Evolutionary conservation across 768 basidiomycete species (phyloP), one percentile per base, ranked within the genome.

Genomic region (Lactifluus subvellereus): DNA sequence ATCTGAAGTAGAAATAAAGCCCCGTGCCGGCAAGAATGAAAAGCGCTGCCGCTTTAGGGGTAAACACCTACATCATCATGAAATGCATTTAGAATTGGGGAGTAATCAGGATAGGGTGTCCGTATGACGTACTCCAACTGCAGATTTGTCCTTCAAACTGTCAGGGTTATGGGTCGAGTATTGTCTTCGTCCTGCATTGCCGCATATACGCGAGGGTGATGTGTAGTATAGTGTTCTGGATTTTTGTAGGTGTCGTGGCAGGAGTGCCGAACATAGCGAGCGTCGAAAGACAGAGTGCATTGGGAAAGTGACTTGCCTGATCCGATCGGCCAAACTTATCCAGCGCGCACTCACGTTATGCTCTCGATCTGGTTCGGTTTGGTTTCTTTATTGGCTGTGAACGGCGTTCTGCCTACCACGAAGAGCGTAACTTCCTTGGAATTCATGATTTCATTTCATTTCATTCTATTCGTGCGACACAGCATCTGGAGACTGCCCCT

Each of bases 21-120:
- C 87, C 94, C 11, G 82, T 76, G 1, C 94, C 94, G 7, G 92
- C 87, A 1, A 82, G 76, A n/a, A 96, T 74, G 73, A 99, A 97
- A 22, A 98, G 70, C 0, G 80, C 85, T 0, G 91, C 95, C 1
- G 94, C 86, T 57, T 79, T 80, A 32, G 93, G 94, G 2, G 93
- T 94, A 72, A 98, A 97, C n/a, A 92, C 90, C 95, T 98, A 68
- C 18, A 45, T 63, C 18, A 45, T 63, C 57, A 45, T 20, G 6
- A 42, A 22, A 18, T 20, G 20, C 37, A 51, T 20, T 35, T 56
- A 42, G 37, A 10, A 20, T 22, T 4, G 2, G 0, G 18, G 35
- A 11, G n/a, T 3, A 32, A 38, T 32, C 4, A 35, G 43, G 37
- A 32, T 9, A 9, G 14, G 37, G 16, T n/a, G 32, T 22, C 3